phyloP scores from a whole-genome alignment of 345 rosid species.

The Salix caprea region DNA sequence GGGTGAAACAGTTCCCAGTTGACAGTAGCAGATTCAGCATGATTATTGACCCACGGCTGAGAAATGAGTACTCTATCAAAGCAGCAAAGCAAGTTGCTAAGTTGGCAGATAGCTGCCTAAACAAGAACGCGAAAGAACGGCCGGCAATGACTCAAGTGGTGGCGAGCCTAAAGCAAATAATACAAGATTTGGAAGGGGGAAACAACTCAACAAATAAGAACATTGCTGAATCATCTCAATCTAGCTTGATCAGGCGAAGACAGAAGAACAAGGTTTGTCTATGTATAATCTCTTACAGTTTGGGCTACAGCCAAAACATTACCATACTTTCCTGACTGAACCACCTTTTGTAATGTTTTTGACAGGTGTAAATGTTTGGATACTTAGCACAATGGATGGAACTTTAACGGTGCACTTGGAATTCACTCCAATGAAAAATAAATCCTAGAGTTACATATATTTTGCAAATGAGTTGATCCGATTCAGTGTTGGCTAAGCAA shows the following conservation, averaged over 20 bases:
- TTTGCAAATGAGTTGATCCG: background rate
- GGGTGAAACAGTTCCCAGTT: constrained; percentile 78
- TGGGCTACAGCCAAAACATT: background rate
- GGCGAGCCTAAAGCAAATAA: constrained; percentile 46
- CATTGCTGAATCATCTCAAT: constrained; percentile 9
- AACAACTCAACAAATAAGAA: constrained; percentile 5
- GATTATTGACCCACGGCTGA: constrained; percentile 73
- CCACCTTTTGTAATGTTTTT: background rate
- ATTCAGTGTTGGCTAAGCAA: background rate
- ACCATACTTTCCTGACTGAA: background rate
- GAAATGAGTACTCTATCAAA: constrained; percentile 40
- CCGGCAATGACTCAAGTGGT: constrained; percentile 65
- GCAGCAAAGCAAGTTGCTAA: constrained; percentile 53
- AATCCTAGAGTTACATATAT: background rate
- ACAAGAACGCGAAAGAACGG: constrained; percentile 63
- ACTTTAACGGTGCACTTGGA: background rate
- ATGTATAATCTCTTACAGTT: background rate
- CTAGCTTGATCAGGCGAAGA: constrained; percentile 4
- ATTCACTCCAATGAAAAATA: background rate
- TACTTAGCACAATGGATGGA: background rate
- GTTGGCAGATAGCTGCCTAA: constrained; percentile 75
- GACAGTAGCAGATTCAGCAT: constrained; percentile 60
- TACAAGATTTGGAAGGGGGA: constrained; percentile 41
- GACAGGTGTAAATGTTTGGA: constrained; percentile 20
- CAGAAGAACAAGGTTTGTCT: constrained; percentile 11